Evolutionary conservation across 1,284 basidiomycete genomes (phyloP).

Genomic region (Singerocomus inundabilis): DNA sequence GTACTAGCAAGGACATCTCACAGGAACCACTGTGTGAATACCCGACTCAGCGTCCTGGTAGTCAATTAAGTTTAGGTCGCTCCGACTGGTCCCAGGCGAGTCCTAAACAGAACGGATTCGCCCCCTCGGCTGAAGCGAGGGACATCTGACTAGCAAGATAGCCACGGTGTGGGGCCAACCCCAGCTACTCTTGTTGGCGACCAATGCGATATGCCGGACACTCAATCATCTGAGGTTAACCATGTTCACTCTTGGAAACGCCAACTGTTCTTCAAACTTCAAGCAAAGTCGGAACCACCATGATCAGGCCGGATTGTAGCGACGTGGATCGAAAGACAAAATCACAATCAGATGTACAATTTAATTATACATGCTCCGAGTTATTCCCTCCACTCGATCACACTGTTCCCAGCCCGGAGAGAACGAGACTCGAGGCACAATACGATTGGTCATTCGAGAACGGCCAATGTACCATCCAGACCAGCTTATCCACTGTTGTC

Average conservation of each 20-base stretch:
- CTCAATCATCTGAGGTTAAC: background rate
- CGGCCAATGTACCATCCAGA: background rate
- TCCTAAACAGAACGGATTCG: background rate
- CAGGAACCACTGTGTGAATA: background rate
- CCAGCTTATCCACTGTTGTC: conserved; percentile 17
- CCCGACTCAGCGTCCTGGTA: background rate
- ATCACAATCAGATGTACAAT: conserved; percentile 34
- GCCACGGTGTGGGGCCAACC: too few relatives aligned
- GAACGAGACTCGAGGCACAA: conserved; percentile 14
- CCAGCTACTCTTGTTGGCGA: too few relatives aligned
- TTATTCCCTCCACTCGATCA: conserved; percentile 6
- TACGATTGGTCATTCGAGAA: conserved; percentile 6
- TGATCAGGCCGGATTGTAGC: background rate
- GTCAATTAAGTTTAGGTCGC: background rate
- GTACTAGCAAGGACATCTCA: background rate
- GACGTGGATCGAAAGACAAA: conserved; percentile 2
- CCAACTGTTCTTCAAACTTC: too few relatives aligned
- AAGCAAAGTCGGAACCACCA: too few relatives aligned
- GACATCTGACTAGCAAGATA: background rate
- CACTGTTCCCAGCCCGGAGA: conserved; percentile 17
- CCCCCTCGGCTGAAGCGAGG: background rate
- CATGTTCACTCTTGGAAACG: too few relatives aligned
- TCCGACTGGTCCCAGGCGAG: background rate
- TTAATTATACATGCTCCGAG: conserved; percentile 26
- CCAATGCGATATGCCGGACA: background rate